phyloP scores from a whole-genome alignment of 345 rosid genomes.

The Toxicodendron radicans region DNA sequence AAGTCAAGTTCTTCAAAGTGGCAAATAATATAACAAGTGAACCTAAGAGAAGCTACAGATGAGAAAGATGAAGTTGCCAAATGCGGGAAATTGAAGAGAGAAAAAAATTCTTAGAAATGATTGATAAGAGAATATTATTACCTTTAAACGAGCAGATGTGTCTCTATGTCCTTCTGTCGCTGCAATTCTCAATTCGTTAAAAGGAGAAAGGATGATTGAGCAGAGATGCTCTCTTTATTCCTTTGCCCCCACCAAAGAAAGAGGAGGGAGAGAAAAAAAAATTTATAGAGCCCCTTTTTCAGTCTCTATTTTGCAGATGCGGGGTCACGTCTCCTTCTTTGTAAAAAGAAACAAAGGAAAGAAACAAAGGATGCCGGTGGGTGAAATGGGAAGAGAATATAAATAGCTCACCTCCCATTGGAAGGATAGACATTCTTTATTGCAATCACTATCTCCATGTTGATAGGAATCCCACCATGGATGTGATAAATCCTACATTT shows the following conservation, averaged over 20 bases:
- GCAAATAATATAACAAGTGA: constrained; percentile 1
- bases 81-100: constrained; percentile 2
- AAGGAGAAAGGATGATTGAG: constrained; percentile 18
- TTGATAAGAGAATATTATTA: constrained; percentile 23
- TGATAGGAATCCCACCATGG: constrained; percentile 29
- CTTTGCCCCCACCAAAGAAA: constrained; percentile 19
- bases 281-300: background rate
- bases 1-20: background rate
- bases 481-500: constrained; percentile 24
- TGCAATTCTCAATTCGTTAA: constrained; percentile 9
- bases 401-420: constrained; percentile 18
- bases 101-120: constrained; percentile 4
- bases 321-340: constrained; percentile 28
- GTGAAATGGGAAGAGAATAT: constrained; percentile 26
- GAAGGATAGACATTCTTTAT: constrained; percentile 31
- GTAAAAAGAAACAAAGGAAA: constrained; percentile 25
- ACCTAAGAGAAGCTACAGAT: background rate
- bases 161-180: background rate
- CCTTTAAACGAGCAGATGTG: constrained; percentile 24
- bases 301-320: constrained; percentile 24
- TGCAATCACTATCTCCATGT: constrained; percentile 20
- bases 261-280: constrained; percentile 8
- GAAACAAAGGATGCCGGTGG: constrained; percentile 14
- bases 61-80: constrained; percentile 14
- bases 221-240: constrained; percentile 26